A percentile compares a stretch with the other conserved stretches of the same genome.
Evolutionary conservation across 192 early-diverging fungal genomes (phyloP).

Genomic region (Backusella australiensis): DNA sequence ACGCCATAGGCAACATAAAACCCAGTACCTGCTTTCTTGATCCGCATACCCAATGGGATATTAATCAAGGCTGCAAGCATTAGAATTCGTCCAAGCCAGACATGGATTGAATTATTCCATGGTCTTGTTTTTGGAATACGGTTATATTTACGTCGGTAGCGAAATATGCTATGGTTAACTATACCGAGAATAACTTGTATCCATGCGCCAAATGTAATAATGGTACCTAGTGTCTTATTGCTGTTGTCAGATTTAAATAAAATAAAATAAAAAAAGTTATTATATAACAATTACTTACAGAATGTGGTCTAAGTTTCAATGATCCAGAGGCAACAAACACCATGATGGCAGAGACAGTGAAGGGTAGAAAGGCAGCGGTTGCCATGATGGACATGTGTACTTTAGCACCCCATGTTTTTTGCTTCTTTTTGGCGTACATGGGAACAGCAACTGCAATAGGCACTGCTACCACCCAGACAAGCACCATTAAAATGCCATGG

Average conservation of each 20-base stretch:
- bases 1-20: neutral
- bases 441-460: slow-evolving; percentile 9
- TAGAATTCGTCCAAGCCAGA: slow-evolving; percentile 15
- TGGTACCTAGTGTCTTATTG: slow-evolving; percentile 9
- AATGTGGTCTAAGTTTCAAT: slow-evolving; percentile 12
- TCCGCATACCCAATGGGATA: slow-evolving; percentile 18
- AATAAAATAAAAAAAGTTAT: neutral
- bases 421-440: slow-evolving; percentile 10
- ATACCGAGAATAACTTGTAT: slow-evolving; percentile 7
- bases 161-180: slow-evolving; percentile 10
- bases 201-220: slow-evolving; percentile 6
- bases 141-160: slow-evolving; percentile 6
- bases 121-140: neutral
- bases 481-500: slow-evolving; percentile 8
- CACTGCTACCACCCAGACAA: slow-evolving; percentile 14
- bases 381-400: slow-evolving; percentile 19
- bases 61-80: slow-evolving; percentile 7
- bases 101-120: slow-evolving; percentile 18
- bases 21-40: neutral
- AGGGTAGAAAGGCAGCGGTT: neutral
- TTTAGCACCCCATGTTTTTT: slow-evolving; percentile 14
- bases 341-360: slow-evolving; percentile 5
- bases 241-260: neutral
- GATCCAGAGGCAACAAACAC: neutral
- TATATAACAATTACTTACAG: slow-evolving; percentile 3